phyloP scores from a whole-genome alignment of 192 early-diverging fungal genomes.

The Coemansia javaensis region DNA sequence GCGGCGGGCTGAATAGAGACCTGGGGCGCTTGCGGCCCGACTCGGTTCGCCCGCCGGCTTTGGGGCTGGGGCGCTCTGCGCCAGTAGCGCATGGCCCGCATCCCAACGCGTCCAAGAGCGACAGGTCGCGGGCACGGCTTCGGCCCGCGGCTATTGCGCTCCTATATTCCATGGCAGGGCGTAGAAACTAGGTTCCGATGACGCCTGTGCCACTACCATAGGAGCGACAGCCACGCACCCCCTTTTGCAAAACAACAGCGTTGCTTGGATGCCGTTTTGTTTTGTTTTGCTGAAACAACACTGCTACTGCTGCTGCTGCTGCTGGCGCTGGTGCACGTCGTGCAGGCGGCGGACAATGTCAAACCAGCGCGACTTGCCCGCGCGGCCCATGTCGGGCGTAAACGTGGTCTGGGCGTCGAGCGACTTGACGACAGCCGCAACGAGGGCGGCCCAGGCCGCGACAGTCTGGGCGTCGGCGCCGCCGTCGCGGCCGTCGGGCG shows the following conservation, averaged over 20 bases:
- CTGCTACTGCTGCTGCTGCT: neutral
- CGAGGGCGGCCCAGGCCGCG: slow-evolving; percentile 10
- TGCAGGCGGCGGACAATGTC: slow-evolving; percentile 23
- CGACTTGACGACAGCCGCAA: slow-evolving; percentile 9
- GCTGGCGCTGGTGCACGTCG: slow-evolving; percentile 1
- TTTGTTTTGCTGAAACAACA: neutral
- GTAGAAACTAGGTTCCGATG: slow-evolving; percentile 25
- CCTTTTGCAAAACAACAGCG: neutral
- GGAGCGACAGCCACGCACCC: slow-evolving; percentile 18
- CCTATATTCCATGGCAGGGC: slow-evolving; percentile 47
- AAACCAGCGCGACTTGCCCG: slow-evolving; percentile 41
- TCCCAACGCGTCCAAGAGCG: slow-evolving; percentile 30
- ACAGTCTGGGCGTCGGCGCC: neutral
- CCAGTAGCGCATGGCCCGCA: too few species aligned
- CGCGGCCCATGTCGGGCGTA: slow-evolving; percentile 45
- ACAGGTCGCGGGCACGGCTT: slow-evolving; percentile 28
- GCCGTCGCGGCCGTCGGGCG: neutral
- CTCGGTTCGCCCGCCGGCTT: too few species aligned
- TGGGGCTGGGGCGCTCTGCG: too few species aligned
- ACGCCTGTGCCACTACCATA: slow-evolving; percentile 47
- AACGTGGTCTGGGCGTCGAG: slow-evolving; percentile 35
- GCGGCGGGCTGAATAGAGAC: too few species aligned
- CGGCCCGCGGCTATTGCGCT: slow-evolving; percentile 32
- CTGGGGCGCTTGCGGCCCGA: too few species aligned
- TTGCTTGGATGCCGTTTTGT: neutral